These are phyloP conservation scores for Clonostachys sp. DNA, from an alignment of 2,329 filamentous ascomycete genomes.

Conservation along the genomic window DNA sequence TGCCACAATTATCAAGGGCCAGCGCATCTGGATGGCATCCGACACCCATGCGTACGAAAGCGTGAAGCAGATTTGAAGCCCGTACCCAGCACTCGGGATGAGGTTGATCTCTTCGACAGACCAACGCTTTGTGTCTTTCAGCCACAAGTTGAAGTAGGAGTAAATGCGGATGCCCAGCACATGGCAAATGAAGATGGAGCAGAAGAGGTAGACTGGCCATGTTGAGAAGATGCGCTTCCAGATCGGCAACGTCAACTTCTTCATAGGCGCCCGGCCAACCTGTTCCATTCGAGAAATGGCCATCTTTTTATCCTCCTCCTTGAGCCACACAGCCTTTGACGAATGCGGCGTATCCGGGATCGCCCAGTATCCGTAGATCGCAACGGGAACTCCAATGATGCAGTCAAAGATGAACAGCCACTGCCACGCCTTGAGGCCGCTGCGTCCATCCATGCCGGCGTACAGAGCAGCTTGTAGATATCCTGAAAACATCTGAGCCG, in stretches of 20 bases:
- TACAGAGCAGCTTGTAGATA: slow-evolving; percentile 36
- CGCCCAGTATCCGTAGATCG: slow-evolving; percentile 21
- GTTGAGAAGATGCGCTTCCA: slow-evolving; percentile 17
- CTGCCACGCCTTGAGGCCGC: slow-evolving; percentile 33
- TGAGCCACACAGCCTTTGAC: slow-evolving; percentile 19
- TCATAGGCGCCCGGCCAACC: slow-evolving; percentile 19
- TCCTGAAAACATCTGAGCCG: slow-evolving; percentile 33
- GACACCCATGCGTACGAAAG: slow-evolving; percentile 52
- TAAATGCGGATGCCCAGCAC: slow-evolving; percentile 25
- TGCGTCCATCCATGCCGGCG: slow-evolving; percentile 26
- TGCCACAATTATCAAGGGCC: slow-evolving; percentile 48
- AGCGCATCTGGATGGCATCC: slow-evolving; percentile 44
- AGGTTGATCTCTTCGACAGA: slow-evolving; percentile 40
- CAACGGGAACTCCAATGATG: slow-evolving; percentile 22
- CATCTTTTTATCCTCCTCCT: slow-evolving; percentile 12
- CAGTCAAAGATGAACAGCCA: slow-evolving; percentile 38
- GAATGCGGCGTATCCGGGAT: slow-evolving; percentile 22
- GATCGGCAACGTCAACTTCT: slow-evolving; percentile 18
- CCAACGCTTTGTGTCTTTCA: slow-evolving; percentile 22
- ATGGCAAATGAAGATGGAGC: slow-evolving; percentile 23
- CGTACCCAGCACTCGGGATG: slow-evolving; percentile 35
- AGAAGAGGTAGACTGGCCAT: slow-evolving; percentile 23
- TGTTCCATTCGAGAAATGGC: slow-evolving; percentile 21
- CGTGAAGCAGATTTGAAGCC: slow-evolving; percentile 37
- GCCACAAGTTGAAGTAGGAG: slow-evolving; percentile 24